Evolutionary conservation across 1,139 yeast genomes (phyloP).

Genomic region (Suhomyces wounanorum): DNA sequence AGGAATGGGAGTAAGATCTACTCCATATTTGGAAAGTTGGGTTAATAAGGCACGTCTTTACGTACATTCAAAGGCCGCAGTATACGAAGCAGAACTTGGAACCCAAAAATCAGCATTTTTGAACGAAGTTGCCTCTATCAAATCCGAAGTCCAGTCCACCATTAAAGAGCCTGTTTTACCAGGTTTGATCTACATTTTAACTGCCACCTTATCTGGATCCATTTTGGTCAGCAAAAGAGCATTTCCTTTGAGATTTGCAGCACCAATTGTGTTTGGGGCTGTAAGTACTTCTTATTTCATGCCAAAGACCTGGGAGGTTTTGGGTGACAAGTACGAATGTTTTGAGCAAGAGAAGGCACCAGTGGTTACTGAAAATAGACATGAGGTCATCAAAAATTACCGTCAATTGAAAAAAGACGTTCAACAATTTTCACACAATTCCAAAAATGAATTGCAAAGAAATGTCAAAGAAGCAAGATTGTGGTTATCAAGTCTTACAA

Average conservation of each 20-base stretch:
- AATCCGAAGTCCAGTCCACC: constrained; percentile 25
- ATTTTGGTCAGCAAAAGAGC: constrained; percentile 50
- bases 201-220: constrained; percentile 58
- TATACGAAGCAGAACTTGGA: constrained; percentile 43
- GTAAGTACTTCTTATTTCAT: constrained; percentile 39
- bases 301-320: constrained; percentile 35
- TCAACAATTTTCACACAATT: constrained; percentile 4
- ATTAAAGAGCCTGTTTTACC: constrained; percentile 56
- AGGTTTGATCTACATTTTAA: constrained; percentile 52
- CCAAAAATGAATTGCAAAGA: constrained; percentile 8
- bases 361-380: constrained; percentile 16
- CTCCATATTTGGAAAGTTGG: constrained; percentile 48
- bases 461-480: constrained; percentile 3
- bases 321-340: constrained; percentile 15
- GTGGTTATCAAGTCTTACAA: constrained; percentile 6
- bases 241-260: constrained; percentile 50
- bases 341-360: constrained; percentile 17
- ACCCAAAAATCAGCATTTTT: constrained; percentile 47
- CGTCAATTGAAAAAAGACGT: constrained; percentile 17
- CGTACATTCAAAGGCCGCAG: constrained; percentile 38
- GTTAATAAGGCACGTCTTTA: constrained; percentile 40
- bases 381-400: constrained; percentile 18
- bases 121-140: constrained; percentile 40
- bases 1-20: constrained; percentile 56
- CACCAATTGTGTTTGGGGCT: constrained; percentile 53